Evolutionary conservation across 2,329 filamentous ascomycete species (phyloP).

Genomic region (Botryosphaeria dothidea): DNA sequence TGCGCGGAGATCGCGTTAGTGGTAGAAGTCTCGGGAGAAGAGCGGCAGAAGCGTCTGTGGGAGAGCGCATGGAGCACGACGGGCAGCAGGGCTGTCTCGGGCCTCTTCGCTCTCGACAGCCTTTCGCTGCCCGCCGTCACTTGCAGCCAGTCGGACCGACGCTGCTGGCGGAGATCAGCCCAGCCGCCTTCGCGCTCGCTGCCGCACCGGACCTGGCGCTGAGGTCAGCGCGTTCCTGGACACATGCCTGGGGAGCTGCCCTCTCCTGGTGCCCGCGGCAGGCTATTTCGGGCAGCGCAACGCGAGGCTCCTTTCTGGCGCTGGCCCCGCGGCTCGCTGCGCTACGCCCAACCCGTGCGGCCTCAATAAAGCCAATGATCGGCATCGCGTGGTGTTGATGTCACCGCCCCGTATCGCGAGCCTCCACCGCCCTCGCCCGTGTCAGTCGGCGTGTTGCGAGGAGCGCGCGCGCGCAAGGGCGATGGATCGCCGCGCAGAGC

Average conservation of each 20-base stretch:
- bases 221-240: constrained; percentile 17
- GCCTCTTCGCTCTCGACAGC: no score
- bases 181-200: neutral
- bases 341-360: constrained; percentile 3
- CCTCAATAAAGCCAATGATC: constrained; percentile 11
- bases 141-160: constrained; percentile 13
- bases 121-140: constrained; percentile 6
- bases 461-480: neutral
- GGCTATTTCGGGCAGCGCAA: constrained; percentile 6
- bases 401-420: constrained; percentile 8
- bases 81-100: constrained; percentile 20
- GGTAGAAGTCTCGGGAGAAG: constrained; percentile 40
- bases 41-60: constrained; percentile 35
- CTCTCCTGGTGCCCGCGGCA: neutral
- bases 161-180: constrained; percentile 9
- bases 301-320: neutral
- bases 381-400: constrained; percentile 15
- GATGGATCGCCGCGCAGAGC: constrained; percentile 9
- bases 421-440: neutral
- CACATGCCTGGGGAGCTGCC: neutral
- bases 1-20: constrained; percentile 26
- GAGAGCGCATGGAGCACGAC: constrained; percentile 22
- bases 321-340: neutral
- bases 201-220: constrained; percentile 1
- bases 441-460: neutral